These are phyloP conservation scores for Smittium mucronatum DNA, from an alignment of 371 early-diverging fungal genomes.

Conservation along the genomic window DNA sequence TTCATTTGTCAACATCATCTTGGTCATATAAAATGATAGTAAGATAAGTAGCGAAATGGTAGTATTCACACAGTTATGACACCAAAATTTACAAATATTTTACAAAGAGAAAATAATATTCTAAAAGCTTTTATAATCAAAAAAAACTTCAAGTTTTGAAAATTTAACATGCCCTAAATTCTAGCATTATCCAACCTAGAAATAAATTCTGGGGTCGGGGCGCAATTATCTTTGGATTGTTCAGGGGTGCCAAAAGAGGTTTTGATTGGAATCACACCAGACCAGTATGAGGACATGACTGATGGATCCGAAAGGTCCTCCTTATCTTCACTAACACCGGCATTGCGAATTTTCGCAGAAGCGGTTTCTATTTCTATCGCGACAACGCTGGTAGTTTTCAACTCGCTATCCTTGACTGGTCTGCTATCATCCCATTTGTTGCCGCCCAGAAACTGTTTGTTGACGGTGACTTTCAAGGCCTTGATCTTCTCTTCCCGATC, in stretches of 20 bases:
- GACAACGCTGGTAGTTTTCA: neutral
- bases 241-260: neutral
- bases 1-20: too few species aligned
- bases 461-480: neutral
- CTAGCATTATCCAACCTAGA: neutral
- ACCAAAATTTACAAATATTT: too few species aligned
- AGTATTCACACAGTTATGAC: too few species aligned
- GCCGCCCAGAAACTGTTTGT: neutral
- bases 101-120: too few species aligned
- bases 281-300: neutral
- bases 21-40: too few species aligned
- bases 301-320: neutral
- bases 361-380: slow-evolving; percentile 2
- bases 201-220: neutral
- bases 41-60: too few species aligned
- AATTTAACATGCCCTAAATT: neutral
- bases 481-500: neutral
- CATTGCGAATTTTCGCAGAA: neutral
- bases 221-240: neutral
- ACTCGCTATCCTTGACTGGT: neutral
- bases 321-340: neutral
- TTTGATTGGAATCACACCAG: slow-evolving; percentile 6
- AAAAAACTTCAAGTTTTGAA: too few species aligned
- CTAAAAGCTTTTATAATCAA: too few species aligned
- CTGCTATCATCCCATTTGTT: slow-evolving; percentile 6